Conservation (phyloP, 1,284 basidiomycete species). For the Apiotrichum akiyoshidainum region DNA sequence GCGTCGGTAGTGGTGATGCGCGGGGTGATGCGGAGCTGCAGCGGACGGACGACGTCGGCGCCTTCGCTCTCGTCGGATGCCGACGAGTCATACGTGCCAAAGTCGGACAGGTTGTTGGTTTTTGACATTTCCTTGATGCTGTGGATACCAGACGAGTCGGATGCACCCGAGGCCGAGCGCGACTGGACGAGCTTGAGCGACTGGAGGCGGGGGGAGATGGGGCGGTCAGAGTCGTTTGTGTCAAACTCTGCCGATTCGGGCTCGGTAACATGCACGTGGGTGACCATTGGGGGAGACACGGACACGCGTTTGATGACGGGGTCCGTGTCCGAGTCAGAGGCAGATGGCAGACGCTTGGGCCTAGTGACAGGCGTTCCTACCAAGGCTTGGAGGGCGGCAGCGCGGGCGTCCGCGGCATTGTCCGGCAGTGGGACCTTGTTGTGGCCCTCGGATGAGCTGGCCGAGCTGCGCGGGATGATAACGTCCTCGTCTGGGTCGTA, state of each 20-base stretch:
- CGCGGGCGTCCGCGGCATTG: slow-evolving; percentile 9
- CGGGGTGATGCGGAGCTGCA: slow-evolving; percentile 1
- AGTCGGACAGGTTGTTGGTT: background rate
- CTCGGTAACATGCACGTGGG: slow-evolving; percentile 7
- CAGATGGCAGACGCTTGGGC: no score
- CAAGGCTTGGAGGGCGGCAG: slow-evolving; percentile 8
- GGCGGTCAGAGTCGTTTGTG: background rate
- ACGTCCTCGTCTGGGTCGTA: slow-evolving; percentile 1
- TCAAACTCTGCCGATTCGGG: background rate
- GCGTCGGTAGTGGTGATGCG: background rate
- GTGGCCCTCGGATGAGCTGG: background rate
- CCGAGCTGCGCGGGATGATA: background rate
- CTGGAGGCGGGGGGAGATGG: background rate
- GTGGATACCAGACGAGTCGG: background rate
- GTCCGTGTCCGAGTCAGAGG: background rate
- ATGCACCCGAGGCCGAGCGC: background rate
- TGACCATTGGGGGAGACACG: slow-evolving; percentile 1
- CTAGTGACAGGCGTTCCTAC: no score
- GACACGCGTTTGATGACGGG: background rate
- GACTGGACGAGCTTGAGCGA: background rate
- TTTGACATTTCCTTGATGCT: background rate
- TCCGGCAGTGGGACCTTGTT: background rate
- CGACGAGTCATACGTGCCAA: slow-evolving; percentile 2
- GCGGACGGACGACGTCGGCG: slow-evolving; percentile 1
- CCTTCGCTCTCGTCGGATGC: slow-evolving; percentile 5